phyloP scores from a whole-genome alignment of 106 monocot species.

The Dioscorea dumetorum region DNA sequence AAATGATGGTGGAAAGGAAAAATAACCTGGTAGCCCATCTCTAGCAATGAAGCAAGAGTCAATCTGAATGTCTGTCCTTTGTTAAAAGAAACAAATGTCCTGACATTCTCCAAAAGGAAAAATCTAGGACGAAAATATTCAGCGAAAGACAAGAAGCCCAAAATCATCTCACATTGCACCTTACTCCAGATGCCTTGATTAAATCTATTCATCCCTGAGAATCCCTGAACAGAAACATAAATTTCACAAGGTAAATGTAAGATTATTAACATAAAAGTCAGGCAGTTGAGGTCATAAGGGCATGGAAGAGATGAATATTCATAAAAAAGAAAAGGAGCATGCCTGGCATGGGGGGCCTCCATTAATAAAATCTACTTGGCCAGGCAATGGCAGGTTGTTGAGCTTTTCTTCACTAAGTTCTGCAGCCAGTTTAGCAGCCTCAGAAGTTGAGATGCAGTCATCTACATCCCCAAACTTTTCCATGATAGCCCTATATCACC shows the following conservation, averaged over 20 bases:
- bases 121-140: constrained; percentile 90
- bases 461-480: constrained; percentile 93
- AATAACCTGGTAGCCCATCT: constrained; percentile 96
- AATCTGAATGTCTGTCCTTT: constrained; percentile 96
- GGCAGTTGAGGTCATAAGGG: background rate
- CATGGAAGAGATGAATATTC: background rate
- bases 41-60: constrained; percentile 89
- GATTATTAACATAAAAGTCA: background rate
- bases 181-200: constrained; percentile 94
- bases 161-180: constrained; percentile 98
- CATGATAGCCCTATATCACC: constrained; percentile 83
- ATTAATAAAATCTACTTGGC: constrained; percentile 98
- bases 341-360: constrained; percentile 99
- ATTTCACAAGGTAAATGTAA: background rate
- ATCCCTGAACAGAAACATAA: constrained; percentile 51
- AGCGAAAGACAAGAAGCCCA: constrained; percentile 93
- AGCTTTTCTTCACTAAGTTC: constrained; percentile 48
- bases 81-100: constrained; percentile 96
- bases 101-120: constrained; percentile 96
- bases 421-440: constrained; percentile 74
- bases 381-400: constrained; percentile 82
- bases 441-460: constrained; percentile 87
- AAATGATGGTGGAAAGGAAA: no score
- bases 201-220: constrained; percentile 99
- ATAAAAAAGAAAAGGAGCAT: constrained; percentile 4